Evolutionary conservation across 306 rosid species (phyloP), one percentile per base, ranked within the genome.

Genomic region (Lathyrus oleraceus): DNA sequence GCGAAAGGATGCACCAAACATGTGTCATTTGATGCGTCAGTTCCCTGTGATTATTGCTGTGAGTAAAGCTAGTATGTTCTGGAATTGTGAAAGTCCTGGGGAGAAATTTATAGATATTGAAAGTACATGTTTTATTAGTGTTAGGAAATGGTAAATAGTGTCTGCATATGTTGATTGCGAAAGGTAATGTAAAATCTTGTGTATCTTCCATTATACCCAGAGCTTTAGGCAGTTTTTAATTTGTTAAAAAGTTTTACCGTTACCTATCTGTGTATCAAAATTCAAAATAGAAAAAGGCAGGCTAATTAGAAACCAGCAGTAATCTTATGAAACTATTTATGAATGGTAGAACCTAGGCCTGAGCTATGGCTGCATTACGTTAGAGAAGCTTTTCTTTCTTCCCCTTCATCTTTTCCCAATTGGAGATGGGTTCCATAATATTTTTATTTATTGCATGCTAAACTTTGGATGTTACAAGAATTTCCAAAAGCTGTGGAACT

Each of bases 21-120:
- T 47, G 70, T 91, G 59, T 90, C 97, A 35, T 83, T 90, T 79
- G 80, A 86, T 73, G 87, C 97, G 20, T 45, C 78, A 9, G 88
- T 88, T 85, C 96, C 97, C 67, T 94, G 99, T 19, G 88, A 81
- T 83, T 70, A 74, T 73, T 94, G 99, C 49, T 2, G 99, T 94
- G 81, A 93, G 96, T 85, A 32, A 71, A 76, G 59, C 77, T 71
- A 48, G 23, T 35, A 68, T 69, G 51, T 72, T 53, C 11, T 53
- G 71, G 58, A 69, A 44, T 75, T 20, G 54, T 56, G 43, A 70
- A 66, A 70, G 21, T 65, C 38, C 0, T 48, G 42, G 21, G 53
- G 40, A 49, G 16, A 63, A 65, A 10, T 30, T 14, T 74, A 15
- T 81, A 49, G 65, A 8, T 76, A 44, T 7, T 57, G 27, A 51